These are phyloP conservation scores for Cladorrhinum samala DNA, from an alignment of 495 filamentous ascomycete genomes.

Conservation along the genomic window DNA sequence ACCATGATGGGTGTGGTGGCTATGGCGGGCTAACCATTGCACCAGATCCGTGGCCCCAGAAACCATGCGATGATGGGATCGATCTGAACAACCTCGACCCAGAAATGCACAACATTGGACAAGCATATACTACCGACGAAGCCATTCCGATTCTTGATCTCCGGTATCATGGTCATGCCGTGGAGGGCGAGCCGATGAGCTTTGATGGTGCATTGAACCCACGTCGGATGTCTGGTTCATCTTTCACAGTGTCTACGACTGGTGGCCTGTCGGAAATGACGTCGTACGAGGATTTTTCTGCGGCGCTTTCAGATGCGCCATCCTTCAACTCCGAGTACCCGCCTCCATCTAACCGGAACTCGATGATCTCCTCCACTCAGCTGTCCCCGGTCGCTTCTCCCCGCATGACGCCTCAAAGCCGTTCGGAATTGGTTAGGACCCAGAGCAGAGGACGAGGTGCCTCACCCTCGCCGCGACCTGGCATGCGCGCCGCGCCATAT, in stretches of 20 bases:
- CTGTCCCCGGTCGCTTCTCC: slow-evolving; percentile 54
- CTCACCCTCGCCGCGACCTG: slow-evolving; percentile 60
- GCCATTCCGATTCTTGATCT: slow-evolving; percentile 50
- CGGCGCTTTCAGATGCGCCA: slow-evolving; percentile 49
- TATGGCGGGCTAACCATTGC: slow-evolving; percentile 25
- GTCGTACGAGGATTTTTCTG: slow-evolving; percentile 55
- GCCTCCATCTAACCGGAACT: slow-evolving; percentile 51
- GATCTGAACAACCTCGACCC: slow-evolving; percentile 41
- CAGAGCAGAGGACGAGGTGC: slow-evolving; percentile 51
- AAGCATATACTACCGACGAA: slow-evolving; percentile 51
- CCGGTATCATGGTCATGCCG: slow-evolving; percentile 33
- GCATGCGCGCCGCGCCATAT: slow-evolving; percentile 58
- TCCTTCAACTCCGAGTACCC: slow-evolving; percentile 53
- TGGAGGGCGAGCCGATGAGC: slow-evolving; percentile 35
- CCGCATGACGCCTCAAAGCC: slow-evolving; percentile 51
- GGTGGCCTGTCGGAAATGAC: slow-evolving; percentile 52
- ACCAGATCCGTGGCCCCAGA: slow-evolving; percentile 44
- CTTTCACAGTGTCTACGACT: slow-evolving; percentile 53
- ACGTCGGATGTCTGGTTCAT: slow-evolving; percentile 53
- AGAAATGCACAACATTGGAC: slow-evolving; percentile 47
- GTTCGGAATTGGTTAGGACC: slow-evolving; percentile 51
- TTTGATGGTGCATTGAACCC: slow-evolving; percentile 39
- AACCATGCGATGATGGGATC: slow-evolving; percentile 45
- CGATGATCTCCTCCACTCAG: slow-evolving; percentile 53
- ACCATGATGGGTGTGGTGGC: slow-evolving; percentile 11